phyloP scores from a whole-genome alignment of 2,329 filamentous ascomycete species.

The Beauveria varroae region DNA sequence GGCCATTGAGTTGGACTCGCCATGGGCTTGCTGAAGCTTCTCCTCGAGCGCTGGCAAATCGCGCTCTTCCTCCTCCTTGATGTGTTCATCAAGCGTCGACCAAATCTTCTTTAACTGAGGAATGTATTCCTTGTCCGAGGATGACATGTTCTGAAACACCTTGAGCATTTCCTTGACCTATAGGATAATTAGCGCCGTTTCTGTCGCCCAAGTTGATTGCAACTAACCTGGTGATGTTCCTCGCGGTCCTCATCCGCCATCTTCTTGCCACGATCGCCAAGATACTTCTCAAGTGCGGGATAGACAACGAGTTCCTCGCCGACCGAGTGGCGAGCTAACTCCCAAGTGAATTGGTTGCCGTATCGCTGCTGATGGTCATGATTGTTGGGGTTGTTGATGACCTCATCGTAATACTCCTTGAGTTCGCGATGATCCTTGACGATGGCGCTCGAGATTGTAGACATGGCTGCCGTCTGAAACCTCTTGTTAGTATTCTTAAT shows the following conservation, averaged over 20 bases:
- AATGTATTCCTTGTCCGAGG: conserved; percentile 33
- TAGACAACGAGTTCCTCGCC: conserved; percentile 45
- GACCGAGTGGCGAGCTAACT: conserved; percentile 40
- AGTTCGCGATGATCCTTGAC: conserved; percentile 24
- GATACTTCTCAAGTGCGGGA: conserved; percentile 42
- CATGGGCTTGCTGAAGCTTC: conserved; percentile 25
- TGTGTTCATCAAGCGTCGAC: conserved; percentile 36
- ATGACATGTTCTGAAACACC: conserved; percentile 38
- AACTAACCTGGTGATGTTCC: conserved; percentile 36
- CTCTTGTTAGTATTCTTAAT: not conserved
- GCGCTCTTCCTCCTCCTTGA: conserved; percentile 41
- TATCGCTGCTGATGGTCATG: conserved; percentile 31
- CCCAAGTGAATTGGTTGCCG: conserved; percentile 41
- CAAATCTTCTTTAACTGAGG: conserved; percentile 36
- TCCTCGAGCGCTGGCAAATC: conserved; percentile 43
- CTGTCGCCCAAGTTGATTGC: not conserved
- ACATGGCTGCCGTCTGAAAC: not conserved
- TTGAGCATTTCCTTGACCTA: conserved; percentile 46
- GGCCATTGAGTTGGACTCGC: conserved; percentile 28
- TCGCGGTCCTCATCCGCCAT: conserved; percentile 40
- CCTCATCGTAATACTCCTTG: conserved; percentile 32
- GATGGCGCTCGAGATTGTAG: conserved; percentile 20
- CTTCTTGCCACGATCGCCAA: conserved; percentile 32
- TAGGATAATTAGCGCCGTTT: not conserved
- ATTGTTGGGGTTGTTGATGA: conserved; percentile 26